Base-by-base conservation (phyloP, 495 filamentous ascomycete species). In the Neurospora terricola region DNA sequence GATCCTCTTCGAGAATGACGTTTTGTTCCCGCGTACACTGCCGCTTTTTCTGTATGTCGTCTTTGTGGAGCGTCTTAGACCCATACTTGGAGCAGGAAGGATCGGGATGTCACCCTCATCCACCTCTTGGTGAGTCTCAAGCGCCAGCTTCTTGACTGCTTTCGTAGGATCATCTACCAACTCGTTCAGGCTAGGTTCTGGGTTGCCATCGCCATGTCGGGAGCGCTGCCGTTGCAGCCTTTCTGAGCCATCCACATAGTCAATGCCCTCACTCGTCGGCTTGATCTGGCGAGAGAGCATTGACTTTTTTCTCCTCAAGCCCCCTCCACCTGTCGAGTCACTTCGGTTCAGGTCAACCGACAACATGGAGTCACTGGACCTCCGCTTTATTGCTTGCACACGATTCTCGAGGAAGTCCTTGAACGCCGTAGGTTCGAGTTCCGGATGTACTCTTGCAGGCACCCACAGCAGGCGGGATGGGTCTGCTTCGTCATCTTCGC, bases 281-380 rank as follows among this genome's bases (percentile, higher is more conserved):
- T 97, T 92, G 71, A 99, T 92, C 80, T 98, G 94, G 75, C 90
- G 90, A 7, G 94, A 98, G 12, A 99, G 85, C 94, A 97, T 98
- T 0, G 95, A 98, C 80, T 94, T 94, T 82, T 97, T 97, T 77
- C 96, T 89, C 75, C 90, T 86, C 72, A 98, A 81, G 48, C 91
- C 85, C 23, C 87, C 54, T 62, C 54, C 54, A 18, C 54, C 54
- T 62, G 54, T 85, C 4, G 92, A 91, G 54, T 87, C 86, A 71
- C 86, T 84, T 39, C 90, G 83, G 23, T 91, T 87, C 3, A 91
- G 76, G 73, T 92, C 90, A 4, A 87, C 83, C 1, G 91, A 91
- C 72, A 97, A 83, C 8, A 91, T 86, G 4, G 82, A 80, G 42
- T 95, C 93, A 8, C 91, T 90, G 8, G 93, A 96, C 79, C 91